phyloP scores from a whole-genome alignment of 805 yeast genomes.

The Nakazawaea populi region DNA sequence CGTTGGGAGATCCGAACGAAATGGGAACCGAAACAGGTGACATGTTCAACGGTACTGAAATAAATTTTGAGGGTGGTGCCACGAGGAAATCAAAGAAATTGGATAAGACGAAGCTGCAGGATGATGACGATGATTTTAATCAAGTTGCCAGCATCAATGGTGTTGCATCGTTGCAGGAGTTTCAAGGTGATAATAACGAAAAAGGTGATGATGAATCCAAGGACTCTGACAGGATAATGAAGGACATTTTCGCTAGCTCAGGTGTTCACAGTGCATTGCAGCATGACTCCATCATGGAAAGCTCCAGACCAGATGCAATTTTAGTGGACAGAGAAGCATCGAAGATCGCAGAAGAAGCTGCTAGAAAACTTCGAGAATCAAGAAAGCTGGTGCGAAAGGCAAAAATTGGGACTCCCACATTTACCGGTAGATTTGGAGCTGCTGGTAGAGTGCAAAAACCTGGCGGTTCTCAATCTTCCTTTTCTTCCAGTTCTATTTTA shows the following conservation, averaged over 20 bases:
- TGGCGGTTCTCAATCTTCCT: conserved; percentile 30
- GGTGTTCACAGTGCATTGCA: conserved; percentile 71
- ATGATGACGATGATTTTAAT: conserved; percentile 59
- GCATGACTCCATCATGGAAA: conserved; percentile 72
- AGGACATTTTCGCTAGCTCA: conserved; percentile 64
- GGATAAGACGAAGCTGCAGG: conserved; percentile 23
- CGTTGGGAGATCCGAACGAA: conserved; percentile 69
- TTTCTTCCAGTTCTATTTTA: conserved; percentile 46
- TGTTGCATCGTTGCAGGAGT: conserved; percentile 65
- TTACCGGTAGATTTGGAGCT: conserved; percentile 90
- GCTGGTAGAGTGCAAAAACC: conserved; percentile 51
- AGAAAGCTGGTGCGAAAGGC: conserved; percentile 41
- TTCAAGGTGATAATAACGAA: conserved; percentile 43
- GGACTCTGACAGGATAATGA: conserved; percentile 65
- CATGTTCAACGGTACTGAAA: conserved; percentile 47
- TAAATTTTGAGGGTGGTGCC: conserved; percentile 26
- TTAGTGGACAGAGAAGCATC: conserved; percentile 61
- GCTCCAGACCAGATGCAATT: conserved; percentile 43
- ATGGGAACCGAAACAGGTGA: conserved; percentile 66
- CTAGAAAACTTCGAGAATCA: conserved; percentile 55
- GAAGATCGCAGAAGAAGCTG: conserved; percentile 57
- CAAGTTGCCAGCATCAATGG: conserved; percentile 63
- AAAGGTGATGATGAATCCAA: conserved; percentile 7
- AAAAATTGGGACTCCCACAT: conserved; percentile 79
- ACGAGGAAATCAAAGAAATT: conserved; percentile 28